Evolutionary conservation across 2,329 filamentous ascomycete species (phyloP).

Genomic region (Zelopaecilomyces penicillatus): DNA sequence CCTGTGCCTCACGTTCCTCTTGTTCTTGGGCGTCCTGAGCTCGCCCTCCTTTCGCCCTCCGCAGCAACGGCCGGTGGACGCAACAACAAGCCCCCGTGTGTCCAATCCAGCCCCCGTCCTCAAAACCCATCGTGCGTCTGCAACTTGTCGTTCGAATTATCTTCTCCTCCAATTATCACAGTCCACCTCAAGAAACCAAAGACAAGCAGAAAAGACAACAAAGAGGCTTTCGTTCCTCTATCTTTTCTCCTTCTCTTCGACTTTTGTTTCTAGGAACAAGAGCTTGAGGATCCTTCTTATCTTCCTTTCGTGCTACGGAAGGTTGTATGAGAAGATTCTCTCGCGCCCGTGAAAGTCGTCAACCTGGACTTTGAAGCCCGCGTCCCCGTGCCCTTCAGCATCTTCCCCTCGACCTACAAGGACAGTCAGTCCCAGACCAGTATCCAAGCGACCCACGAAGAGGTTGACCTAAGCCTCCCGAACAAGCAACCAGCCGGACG

Average conservation of each 20-base stretch:
- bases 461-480: conserved; percentile 74
- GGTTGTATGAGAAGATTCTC: conserved; percentile 58
- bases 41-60: no score
- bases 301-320: conserved; percentile 59
- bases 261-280: conserved; percentile 50
- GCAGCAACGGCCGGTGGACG: conserved; percentile 7
- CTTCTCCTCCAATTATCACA: conserved; percentile 30
- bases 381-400: conserved; percentile 98
- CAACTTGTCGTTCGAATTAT: conserved; percentile 18
- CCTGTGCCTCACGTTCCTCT: conserved; percentile 14
- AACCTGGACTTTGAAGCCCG: conserved; percentile 99
- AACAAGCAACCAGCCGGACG: conserved; percentile 79
- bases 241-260: conserved; percentile 32
- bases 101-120: conserved; percentile 27
- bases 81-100: conserved; percentile 11
- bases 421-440: conserved; percentile 42
- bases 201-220: conserved; percentile 27
- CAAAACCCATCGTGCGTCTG: conserved; percentile 31
- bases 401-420: conserved; percentile 98
- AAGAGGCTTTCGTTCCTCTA: conserved; percentile 25
- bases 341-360: conserved; percentile 67
- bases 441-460: conserved; percentile 63
- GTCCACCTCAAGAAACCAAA: conserved; percentile 24
- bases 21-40: conserved; percentile 1
- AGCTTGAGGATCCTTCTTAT: conserved; percentile 60